Percentiles rank a stretch among this genome's conserved stretches.
Evolutionary conservation across 768 basidiomycete genomes (phyloP).

Genomic region (Pseudohyphozyma bogoriensis): DNA sequence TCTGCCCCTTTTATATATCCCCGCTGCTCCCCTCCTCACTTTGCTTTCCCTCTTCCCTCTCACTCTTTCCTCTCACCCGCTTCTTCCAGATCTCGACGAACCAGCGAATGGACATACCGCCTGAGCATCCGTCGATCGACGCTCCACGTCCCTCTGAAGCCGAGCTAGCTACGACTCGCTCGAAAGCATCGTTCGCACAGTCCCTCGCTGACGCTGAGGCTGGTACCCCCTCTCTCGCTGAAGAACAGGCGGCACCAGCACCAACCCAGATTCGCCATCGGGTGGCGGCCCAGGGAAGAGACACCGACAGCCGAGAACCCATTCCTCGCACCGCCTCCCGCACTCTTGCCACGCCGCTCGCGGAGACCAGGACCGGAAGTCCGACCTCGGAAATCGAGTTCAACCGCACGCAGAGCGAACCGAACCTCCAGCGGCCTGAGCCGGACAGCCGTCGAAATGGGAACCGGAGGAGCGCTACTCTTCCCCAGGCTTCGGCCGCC

Average conservation of each 20-base stretch:
- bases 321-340: neutral
- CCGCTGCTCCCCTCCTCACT: too few species aligned
- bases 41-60: too few species aligned
- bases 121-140: too few species aligned
- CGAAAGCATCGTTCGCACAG: neutral
- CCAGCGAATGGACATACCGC: too few species aligned
- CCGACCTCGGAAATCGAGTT: neutral
- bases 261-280: neutral
- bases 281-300: too few species aligned
- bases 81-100: too few species aligned
- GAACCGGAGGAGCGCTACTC: neutral
- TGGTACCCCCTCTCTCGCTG: neutral
- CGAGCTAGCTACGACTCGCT: constrained; percentile 17
- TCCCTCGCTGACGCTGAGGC: neutral
- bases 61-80: too few species aligned
- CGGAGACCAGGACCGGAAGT: neutral
- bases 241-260: neutral
- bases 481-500: too few species aligned
- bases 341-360: too few species aligned
- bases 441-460: neutral
- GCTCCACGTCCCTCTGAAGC: neutral
- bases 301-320: neutral
- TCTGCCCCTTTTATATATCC: too few species aligned
- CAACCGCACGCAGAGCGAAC: neutral
- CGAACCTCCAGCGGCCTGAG: neutral